Conservation (phyloP, 495 filamentous ascomycete species). For the Aspergillus cristatus region DNA sequence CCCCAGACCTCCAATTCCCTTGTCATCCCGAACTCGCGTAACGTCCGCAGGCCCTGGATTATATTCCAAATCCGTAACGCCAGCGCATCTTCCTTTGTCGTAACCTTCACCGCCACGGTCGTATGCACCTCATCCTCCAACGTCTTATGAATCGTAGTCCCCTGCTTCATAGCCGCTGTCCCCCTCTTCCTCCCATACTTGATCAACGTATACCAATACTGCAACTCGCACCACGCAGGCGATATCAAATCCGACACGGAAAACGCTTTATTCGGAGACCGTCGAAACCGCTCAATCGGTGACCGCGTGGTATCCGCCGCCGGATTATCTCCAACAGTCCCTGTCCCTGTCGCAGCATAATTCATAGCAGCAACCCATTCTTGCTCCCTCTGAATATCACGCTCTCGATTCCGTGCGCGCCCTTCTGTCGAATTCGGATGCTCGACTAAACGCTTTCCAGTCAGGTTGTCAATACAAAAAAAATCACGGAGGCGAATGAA, state of each 20-base stretch:
- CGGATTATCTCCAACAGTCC: not conserved
- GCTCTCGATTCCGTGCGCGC: conserved; percentile 31
- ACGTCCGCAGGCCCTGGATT: conserved; percentile 69
- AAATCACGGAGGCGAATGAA: conserved; percentile 4
- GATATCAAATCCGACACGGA: conserved; percentile 83
- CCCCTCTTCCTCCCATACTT: conserved; percentile 61
- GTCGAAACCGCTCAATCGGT: conserved; percentile 69
- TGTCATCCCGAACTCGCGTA: conserved; percentile 72
- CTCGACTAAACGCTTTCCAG: conserved; percentile 58
- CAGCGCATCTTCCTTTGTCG: conserved; percentile 70
- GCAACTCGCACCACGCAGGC: conserved; percentile 91
- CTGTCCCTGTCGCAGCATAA: not conserved
- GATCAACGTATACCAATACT: conserved; percentile 80
- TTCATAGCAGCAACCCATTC: not conserved
- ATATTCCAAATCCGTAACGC: conserved; percentile 87
- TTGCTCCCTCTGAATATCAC: conserved; percentile 17
- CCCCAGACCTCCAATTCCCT: conserved; percentile 95
- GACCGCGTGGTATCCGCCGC: conserved; percentile 35
- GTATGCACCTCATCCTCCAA: conserved; percentile 80
- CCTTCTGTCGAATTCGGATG: conserved; percentile 37
- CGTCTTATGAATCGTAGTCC: conserved; percentile 65
- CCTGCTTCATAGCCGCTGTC: conserved; percentile 76
- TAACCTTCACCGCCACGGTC: conserved; percentile 60
- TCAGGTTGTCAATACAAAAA: conserved; percentile 42
- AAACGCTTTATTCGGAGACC: conserved; percentile 66